Base-by-base conservation (phyloP, 2,329 filamentous ascomycete genomes). In the Aureobasidium sp. region DNA sequence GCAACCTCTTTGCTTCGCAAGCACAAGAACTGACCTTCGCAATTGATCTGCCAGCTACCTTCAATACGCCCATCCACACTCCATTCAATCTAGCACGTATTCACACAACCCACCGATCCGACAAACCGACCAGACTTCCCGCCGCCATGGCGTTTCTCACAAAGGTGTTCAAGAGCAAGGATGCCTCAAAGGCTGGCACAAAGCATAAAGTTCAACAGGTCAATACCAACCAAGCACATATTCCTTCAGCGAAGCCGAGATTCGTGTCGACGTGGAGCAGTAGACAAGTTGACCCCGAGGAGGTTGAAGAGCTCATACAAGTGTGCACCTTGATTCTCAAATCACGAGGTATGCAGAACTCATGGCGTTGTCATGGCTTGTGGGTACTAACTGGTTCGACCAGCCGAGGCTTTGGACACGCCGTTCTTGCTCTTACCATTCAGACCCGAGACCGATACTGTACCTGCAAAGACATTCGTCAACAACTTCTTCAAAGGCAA, bases 341-440 rank as follows among this genome's bases (percentile, higher is more conserved):
- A 74, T 85, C 86, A 56, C 81, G 90, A 87, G 91, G 91, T 95
- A 82, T 62, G 81, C 35, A 50, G n/a, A 11, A 17, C 6, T 14
- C 19, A 30, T 12, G 16, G 19, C 27, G 5, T n/a, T n/a, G n/a
- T 35, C 29, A 25, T n/a, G 8, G 19, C 16, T 30, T 3, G 19
- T n/a, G 7, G 17, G 30, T 25, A 22, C 44, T 48, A 12, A 48
- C 11, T 7, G 16, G 4, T 14, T 62, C 53, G 59, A 30, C 7
- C 25, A 65, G 66, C 56, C 49, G 60, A 69, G 95, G 90, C 85
- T 60, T 84, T 97, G 63, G 85, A 96, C 67, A 84, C 86, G 56
- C 93, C 93, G 1, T 97, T 98, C 69, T 79, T 97, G 24, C 83
- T 98, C 7, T 79, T 98, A 3, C 93, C 93, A 11, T 98, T 96